Evolutionary conservation across 495 filamentous ascomycete genomes (phyloP).

Genomic region (Clohesyomyces aquaticus): DNA sequence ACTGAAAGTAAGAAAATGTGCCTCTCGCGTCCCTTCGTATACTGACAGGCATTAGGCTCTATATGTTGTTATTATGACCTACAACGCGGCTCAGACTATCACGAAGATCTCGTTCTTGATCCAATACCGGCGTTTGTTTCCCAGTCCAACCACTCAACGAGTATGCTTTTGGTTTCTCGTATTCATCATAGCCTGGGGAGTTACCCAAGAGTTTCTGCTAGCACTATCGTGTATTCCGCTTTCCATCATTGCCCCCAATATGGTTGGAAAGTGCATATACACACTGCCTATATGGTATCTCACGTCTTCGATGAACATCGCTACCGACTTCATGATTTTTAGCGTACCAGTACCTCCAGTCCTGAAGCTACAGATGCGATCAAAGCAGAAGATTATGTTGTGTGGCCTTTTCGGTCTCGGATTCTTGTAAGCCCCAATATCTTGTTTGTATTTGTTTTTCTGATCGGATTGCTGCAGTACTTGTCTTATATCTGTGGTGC

Average conservation of each 20-base stretch:
- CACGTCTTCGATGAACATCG: conserved; percentile 34
- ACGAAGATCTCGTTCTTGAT: conserved; percentile 35
- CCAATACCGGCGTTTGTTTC: conserved; percentile 27
- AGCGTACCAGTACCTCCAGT: conserved; percentile 27
- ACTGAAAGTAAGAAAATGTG: conserved; percentile 15
- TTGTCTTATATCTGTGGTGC: conserved; percentile 32
- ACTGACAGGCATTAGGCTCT: conserved; percentile 15
- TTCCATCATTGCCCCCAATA: conserved; percentile 8
- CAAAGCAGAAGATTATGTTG: conserved; percentile 24
- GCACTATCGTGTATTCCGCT: conserved; percentile 24
- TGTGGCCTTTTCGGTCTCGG: conserved; percentile 30
- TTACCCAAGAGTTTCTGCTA: conserved; percentile 31
- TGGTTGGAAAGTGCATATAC: conserved; percentile 29
- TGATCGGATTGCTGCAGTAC: conserved; percentile 10
- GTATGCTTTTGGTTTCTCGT: conserved; percentile 24
- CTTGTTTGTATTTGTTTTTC: not conserved
- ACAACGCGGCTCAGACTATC: conserved; percentile 33
- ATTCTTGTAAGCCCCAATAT: conserved; percentile 31
- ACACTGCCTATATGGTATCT: conserved; percentile 29
- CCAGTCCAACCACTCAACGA: conserved; percentile 4
- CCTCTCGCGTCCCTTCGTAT: not conserved
- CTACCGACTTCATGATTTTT: conserved; percentile 35
- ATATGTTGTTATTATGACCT: conserved; percentile 26
- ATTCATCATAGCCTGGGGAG: conserved; percentile 23
- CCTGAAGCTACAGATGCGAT: conserved; percentile 23